phyloP scores from a whole-genome alignment of 768 basidiomycete genomes.

The Amanita pallidorosea region DNA sequence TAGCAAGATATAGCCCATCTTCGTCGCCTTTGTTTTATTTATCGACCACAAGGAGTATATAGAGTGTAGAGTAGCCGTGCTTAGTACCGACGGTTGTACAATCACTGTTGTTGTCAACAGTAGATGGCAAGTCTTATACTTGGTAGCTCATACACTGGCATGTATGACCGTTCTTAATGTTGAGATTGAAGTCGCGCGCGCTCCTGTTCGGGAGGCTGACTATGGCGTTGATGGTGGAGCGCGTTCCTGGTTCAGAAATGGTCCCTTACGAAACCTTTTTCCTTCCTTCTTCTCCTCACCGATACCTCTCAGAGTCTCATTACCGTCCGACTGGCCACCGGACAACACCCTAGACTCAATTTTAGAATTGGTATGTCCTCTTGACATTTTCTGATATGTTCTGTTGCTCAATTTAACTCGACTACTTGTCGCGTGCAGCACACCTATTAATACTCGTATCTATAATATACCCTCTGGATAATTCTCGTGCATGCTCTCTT shows the following conservation, averaged over 20 bases:
- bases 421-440: neutral
- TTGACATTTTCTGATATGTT: neutral
- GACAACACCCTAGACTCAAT: neutral
- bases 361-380: neutral
- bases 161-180: too few species aligned
- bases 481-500: conserved; percentile 5
- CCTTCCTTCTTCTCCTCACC: neutral
- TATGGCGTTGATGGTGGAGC: neutral
- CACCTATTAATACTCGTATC: neutral
- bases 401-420: neutral
- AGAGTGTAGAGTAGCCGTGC: too few species aligned
- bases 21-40: too few species aligned
- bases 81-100: too few species aligned
- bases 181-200: too few species aligned
- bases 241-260: conserved; percentile 4
- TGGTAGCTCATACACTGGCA: too few species aligned
- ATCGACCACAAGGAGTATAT: too few species aligned
- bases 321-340: conserved; percentile 1
- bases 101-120: too few species aligned
- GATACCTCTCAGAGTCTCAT: neutral
- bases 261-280: neutral
- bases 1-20: neutral
- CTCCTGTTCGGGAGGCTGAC: too few species aligned
- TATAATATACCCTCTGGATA: conserved; percentile 2
- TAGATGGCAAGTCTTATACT: too few species aligned